Conservation (phyloP, 805 yeast species). For the Starmerella sp. region DNA sequence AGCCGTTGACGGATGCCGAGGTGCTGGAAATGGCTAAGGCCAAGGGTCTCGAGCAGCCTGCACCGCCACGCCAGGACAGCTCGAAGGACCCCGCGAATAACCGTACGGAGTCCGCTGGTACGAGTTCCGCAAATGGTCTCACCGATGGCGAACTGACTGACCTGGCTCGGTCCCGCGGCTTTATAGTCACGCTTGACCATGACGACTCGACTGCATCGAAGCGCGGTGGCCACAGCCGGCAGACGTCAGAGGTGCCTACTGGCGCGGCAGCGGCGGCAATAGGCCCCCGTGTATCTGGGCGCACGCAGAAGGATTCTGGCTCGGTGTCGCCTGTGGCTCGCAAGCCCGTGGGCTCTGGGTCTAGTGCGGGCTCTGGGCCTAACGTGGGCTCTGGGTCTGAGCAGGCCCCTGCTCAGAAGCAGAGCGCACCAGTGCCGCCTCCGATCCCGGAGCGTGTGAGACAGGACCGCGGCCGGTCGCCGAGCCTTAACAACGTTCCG, state of each 20-base stretch:
- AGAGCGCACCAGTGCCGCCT: neutral
- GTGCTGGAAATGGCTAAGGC: neutral
- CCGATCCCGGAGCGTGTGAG: neutral
- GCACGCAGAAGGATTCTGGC: neutral
- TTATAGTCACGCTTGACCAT: neutral
- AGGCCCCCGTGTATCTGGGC: neutral
- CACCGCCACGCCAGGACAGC: too few species aligned
- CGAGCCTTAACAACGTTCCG: neutral
- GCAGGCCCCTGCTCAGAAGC: neutral
- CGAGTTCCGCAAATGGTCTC: too few species aligned
- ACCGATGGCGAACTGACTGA: too few species aligned
- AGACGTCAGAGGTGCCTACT: neutral
- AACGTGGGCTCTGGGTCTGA: neutral
- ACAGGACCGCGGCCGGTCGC: neutral
- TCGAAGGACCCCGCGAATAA: too few species aligned
- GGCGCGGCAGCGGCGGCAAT: neutral
- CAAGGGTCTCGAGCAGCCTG: neutral
- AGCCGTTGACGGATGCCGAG: slow-evolving; percentile 19
- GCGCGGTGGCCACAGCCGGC: neutral
- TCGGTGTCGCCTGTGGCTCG: neutral
- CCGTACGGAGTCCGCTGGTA: too few species aligned
- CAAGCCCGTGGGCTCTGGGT: neutral
- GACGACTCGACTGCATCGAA: neutral
- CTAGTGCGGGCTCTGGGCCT: too few species aligned
- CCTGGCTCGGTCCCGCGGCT: too few species aligned